Percentiles rank a stretch among this genome's conserved stretches.
Evolutionary conservation across 441 rosid species (phyloP).

Genomic region (Kokia cookei): DNA sequence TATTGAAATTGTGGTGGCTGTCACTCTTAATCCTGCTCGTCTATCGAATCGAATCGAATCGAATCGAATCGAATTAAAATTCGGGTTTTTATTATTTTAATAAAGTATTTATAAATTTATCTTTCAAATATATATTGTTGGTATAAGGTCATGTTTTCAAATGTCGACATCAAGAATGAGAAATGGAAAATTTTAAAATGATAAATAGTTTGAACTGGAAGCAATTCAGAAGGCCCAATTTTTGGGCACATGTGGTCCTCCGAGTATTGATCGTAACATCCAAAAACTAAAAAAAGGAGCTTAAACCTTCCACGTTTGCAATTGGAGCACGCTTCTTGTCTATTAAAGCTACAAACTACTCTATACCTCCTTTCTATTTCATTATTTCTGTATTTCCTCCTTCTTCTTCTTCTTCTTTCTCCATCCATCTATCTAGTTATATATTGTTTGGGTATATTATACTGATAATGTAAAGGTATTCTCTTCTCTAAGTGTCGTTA

Average conservation of each 20-base stretch:
- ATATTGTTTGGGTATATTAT: too few species aligned
- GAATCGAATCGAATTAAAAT: too few species aligned
- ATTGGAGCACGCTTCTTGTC: constrained; percentile 39
- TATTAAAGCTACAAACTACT: constrained; percentile 31
- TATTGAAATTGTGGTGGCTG: constrained; percentile 1
- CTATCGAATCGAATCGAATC: too few species aligned
- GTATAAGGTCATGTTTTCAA: constrained; percentile 14
- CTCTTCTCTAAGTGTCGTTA: too few species aligned
- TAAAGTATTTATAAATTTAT: too few species aligned
- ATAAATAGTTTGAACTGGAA: constrained; percentile 15
- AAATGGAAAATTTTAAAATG: not conserved
- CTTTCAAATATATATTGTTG: not conserved
- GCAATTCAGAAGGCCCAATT: constrained; percentile 5
- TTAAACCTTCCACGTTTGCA: constrained; percentile 12
- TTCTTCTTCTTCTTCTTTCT: constrained; percentile 1
- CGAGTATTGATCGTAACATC: constrained; percentile 11
- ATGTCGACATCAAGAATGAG: constrained; percentile 11
- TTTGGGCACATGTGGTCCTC: constrained; percentile 12
- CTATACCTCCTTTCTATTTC: constrained; percentile 24
- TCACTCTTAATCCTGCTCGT: not conserved
- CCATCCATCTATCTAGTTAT: too few species aligned
- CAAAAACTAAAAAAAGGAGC: constrained; percentile 21
- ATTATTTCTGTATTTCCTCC: not conserved
- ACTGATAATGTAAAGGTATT: too few species aligned
- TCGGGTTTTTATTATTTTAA: too few species aligned